Evolutionary conservation across 176 grass and related monocot genomes (phyloP).

Genomic region (Poa annua): DNA sequence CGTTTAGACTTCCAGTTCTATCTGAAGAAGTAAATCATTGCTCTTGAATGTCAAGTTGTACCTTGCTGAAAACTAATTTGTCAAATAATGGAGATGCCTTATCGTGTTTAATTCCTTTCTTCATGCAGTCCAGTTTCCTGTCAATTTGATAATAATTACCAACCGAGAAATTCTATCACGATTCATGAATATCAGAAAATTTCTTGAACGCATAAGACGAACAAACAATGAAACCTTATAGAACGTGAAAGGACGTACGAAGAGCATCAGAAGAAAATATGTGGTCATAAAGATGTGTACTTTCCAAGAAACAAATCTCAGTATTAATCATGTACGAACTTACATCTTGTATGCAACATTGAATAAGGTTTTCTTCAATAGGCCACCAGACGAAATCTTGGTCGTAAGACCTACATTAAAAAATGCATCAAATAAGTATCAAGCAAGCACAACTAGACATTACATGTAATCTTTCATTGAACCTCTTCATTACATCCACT

Average conservation of each 20-base stretch:
- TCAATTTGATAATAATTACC: slow-evolving; percentile 38
- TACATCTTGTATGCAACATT: slow-evolving; percentile 83
- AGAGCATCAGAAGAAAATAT: slow-evolving; percentile 35
- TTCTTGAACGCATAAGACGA: slow-evolving; percentile 16
- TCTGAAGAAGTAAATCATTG: background rate
- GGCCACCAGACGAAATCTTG: slow-evolving; percentile 73
- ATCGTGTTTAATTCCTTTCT: slow-evolving; percentile 74
- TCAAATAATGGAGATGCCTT: slow-evolving; percentile 82
- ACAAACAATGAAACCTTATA: background rate
- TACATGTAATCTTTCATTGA: background rate
- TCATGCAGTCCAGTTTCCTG: slow-evolving; percentile 81
- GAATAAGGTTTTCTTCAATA: slow-evolving; percentile 82
- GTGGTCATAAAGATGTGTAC: slow-evolving; percentile 5
- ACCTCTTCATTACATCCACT: background rate
- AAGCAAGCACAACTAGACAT: slow-evolving; percentile 20
- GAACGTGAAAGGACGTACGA: slow-evolving; percentile 27
- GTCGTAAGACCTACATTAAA: slow-evolving; percentile 63
- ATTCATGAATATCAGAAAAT: background rate
- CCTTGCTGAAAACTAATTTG: slow-evolving; percentile 95
- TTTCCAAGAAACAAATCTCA: background rate
- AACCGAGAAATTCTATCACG: slow-evolving; percentile 25
- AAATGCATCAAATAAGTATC: slow-evolving; percentile 20
- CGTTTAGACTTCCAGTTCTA: slow-evolving; percentile 16
- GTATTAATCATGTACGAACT: slow-evolving; percentile 36
- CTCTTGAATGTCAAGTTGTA: slow-evolving; percentile 26